phyloP scores from a whole-genome alignment of 768 basidiomycete genomes.

The Mycena sanguinolenta region DNA sequence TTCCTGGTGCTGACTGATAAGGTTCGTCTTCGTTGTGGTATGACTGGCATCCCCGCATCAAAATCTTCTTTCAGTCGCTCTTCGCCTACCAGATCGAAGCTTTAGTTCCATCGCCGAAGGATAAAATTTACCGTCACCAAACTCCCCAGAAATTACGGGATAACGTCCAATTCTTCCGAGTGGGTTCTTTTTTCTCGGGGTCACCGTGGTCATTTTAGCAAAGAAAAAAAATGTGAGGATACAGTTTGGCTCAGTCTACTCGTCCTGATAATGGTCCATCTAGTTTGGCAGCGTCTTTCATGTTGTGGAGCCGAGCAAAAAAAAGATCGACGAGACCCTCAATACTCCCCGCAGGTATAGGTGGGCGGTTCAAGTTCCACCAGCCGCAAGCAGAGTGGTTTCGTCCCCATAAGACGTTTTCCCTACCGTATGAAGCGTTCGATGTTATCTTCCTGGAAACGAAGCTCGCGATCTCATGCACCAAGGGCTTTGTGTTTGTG shows the following conservation, averaged over 20 bases:
- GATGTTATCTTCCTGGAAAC: slow-evolving; percentile 94
- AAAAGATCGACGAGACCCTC: slow-evolving; percentile 84
- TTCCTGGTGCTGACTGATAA: slow-evolving; percentile 97
- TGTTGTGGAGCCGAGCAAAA: slow-evolving; percentile 94
- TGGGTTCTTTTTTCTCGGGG: slow-evolving; percentile 87
- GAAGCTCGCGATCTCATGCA: slow-evolving; percentile 92
- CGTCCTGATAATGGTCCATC: slow-evolving; percentile 1
- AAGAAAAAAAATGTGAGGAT: slow-evolving; percentile 85
- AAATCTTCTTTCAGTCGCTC: slow-evolving; percentile 65
- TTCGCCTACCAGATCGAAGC: slow-evolving; percentile 98
- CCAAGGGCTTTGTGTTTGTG: slow-evolving; percentile 98
- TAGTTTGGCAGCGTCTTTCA: slow-evolving; percentile 93
- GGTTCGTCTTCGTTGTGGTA: slow-evolving; percentile 50
- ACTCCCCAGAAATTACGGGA: slow-evolving; percentile 93
- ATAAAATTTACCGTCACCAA: slow-evolving; percentile 75
- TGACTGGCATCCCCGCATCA: neutral
- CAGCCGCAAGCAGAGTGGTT: slow-evolving; percentile 94
- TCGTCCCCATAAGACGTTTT: slow-evolving; percentile 93
- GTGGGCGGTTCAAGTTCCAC: slow-evolving; percentile 82
- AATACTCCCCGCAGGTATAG: slow-evolving; percentile 78
- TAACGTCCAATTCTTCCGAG: slow-evolving; percentile 96
- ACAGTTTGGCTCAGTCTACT: neutral
- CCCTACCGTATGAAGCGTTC: slow-evolving; percentile 91
- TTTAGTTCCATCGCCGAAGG: slow-evolving; percentile 88
- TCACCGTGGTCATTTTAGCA: slow-evolving; percentile 95